Percentiles rank a stretch among this genome's conserved stretches.
phyloP scores from a whole-genome alignment of 2,329 filamentous ascomycete species.

The Trichoderma sp. region DNA sequence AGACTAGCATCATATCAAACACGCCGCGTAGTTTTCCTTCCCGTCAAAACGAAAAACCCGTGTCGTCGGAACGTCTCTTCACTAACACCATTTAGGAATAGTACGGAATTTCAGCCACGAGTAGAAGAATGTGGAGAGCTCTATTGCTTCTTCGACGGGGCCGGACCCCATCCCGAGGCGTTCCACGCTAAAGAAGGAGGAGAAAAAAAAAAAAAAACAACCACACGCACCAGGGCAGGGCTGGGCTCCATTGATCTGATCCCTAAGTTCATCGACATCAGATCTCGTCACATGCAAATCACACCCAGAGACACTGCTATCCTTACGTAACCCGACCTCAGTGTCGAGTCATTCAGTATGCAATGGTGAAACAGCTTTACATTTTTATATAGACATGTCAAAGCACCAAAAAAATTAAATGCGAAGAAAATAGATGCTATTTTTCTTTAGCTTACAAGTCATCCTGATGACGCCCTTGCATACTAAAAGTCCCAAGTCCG shows the following conservation, averaged over 20 bases:
- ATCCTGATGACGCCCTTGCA: not conserved
- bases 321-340: conserved; percentile 5
- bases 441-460: not conserved
- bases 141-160: not conserved
- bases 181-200: not conserved
- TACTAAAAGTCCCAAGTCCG: not conserved
- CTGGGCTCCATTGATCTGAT: conserved; percentile 20
- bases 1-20: not conserved
- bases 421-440: not conserved
- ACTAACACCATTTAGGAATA: not conserved
- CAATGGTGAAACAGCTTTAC: not conserved
- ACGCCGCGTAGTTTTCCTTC: conserved; percentile 27
- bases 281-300: conserved; percentile 19
- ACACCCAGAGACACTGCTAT: not conserved
- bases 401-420: not conserved
- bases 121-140: not conserved
- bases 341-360: not conserved
- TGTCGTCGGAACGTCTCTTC: conserved; percentile 3
- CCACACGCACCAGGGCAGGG: not conserved
- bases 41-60: conserved; percentile 19
- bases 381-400: not conserved
- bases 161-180: not conserved
- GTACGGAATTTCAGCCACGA: not conserved
- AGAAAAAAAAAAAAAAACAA: not conserved
- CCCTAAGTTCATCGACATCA: conserved; percentile 1